phyloP scores from a whole-genome alignment of 179 eudicot genomes.

The Drosera spatulata region DNA sequence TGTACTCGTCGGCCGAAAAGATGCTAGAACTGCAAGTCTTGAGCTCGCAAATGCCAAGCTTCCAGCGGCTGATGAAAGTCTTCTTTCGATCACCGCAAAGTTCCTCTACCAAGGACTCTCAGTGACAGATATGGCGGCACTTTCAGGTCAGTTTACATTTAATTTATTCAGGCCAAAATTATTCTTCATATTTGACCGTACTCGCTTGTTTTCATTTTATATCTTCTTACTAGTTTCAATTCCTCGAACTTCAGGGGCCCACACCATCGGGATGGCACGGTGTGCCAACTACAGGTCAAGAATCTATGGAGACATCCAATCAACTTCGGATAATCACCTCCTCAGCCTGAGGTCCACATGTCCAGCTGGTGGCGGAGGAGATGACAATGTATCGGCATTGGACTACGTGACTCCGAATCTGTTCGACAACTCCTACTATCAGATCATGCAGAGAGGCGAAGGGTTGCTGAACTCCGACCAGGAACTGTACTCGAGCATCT shows the following conservation, averaged over 20 bases:
- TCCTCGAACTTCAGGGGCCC: slow-evolving; percentile 48
- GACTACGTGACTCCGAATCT: slow-evolving; percentile 59
- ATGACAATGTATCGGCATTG: slow-evolving; percentile 55
- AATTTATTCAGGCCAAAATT: too few relatives aligned
- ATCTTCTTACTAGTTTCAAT: too few relatives aligned
- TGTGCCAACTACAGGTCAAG: slow-evolving; percentile 62
- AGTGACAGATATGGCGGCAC: slow-evolving; percentile 55
- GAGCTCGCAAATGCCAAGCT: slow-evolving; percentile 44
- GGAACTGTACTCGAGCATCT: slow-evolving; percentile 63
- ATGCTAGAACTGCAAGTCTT: slow-evolving; percentile 67
- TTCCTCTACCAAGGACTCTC: slow-evolving; percentile 54
- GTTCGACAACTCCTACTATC: slow-evolving; percentile 81
- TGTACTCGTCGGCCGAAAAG: slow-evolving; percentile 73
- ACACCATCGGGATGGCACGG: slow-evolving; percentile 88
- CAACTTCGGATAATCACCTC: slow-evolving; percentile 49
- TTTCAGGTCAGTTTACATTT: slow-evolving; percentile 46
- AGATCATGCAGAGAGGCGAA: slow-evolving; percentile 55
- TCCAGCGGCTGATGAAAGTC: slow-evolving; percentile 52
- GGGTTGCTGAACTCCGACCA: slow-evolving; percentile 88
- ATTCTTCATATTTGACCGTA: too few relatives aligned
- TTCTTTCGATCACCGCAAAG: slow-evolving; percentile 34
- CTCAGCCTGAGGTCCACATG: slow-evolving; percentile 45
- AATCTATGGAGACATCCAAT: slow-evolving; percentile 66
- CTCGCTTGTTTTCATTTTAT: too few relatives aligned
- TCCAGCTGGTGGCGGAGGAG: slow-evolving; percentile 40